A percentile compares a stretch with the other conserved stretches of the same genome.
Evolutionary conservation across 257 asterid genomes (phyloP).

Genomic region (Solanum acaule): DNA sequence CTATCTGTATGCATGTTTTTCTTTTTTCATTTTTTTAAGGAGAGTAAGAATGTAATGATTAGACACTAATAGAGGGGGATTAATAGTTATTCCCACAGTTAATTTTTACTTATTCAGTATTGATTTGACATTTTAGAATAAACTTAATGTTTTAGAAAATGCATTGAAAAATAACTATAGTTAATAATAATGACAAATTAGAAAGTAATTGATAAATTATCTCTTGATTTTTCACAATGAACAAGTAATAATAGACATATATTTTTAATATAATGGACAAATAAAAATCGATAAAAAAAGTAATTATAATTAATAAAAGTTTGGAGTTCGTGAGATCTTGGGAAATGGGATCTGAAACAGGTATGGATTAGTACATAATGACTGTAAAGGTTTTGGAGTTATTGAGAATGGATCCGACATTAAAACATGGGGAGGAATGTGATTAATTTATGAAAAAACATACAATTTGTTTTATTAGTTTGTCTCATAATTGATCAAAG

Average conservation of each 20-base stretch:
- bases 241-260: neutral
- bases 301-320: neutral
- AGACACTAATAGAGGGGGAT: slow-evolving; percentile 16
- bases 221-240: neutral
- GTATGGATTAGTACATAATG: slow-evolving; percentile 26
- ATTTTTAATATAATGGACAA: neutral
- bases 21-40: slow-evolving; percentile 4
- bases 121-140: neutral
- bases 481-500: slow-evolving; percentile 7
- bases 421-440: slow-evolving; percentile 55
- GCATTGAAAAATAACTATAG: neutral
- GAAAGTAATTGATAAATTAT: neutral
- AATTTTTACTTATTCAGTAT: neutral
- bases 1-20: slow-evolving; percentile 27
- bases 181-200: neutral
- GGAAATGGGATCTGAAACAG: slow-evolving; percentile 33
- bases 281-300: neutral
- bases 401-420: slow-evolving; percentile 39
- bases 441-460: neutral
- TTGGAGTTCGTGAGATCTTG: slow-evolving; percentile 40
- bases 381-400: slow-evolving; percentile 45
- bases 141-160: too few species aligned
- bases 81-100: neutral
- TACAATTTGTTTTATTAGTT: neutral
- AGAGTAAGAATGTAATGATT: slow-evolving; percentile 20